Conservation (phyloP, 2,329 filamentous ascomycete genomes). For the Arachnomyces sp. region DNA sequence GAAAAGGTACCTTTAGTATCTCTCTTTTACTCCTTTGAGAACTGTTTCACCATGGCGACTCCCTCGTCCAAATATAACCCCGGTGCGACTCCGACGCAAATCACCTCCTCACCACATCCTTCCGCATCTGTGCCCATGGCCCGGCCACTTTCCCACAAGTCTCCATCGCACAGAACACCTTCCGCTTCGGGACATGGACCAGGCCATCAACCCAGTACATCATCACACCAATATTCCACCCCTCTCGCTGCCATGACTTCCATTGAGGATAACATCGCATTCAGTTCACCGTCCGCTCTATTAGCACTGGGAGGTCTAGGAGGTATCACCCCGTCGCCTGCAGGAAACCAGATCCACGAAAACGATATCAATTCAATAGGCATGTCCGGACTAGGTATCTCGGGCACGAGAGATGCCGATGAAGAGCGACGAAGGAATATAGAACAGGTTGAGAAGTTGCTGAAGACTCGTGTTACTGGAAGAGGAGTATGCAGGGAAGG, state of each 20-base stretch:
- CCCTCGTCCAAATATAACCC: conserved; percentile 37
- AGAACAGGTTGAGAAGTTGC: conserved; percentile 32
- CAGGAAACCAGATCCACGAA: conserved; percentile 33
- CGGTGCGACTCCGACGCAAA: conserved; percentile 36
- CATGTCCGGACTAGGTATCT: conserved; percentile 32
- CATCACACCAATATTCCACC: conserved; percentile 35
- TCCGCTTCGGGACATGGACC: conserved; percentile 31
- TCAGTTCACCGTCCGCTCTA: conserved; percentile 40
- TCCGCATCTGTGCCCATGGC: conserved; percentile 30
- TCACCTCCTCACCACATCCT: conserved; percentile 38
- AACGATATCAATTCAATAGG: conserved; percentile 32
- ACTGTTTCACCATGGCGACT: conserved; percentile 31
- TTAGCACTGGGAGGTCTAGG: conserved; percentile 37
- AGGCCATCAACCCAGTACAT: conserved; percentile 26
- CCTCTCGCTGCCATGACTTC: conserved; percentile 27
- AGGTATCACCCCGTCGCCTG: conserved; percentile 34
- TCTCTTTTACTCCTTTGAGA: background rate
- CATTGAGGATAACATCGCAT: conserved; percentile 35
- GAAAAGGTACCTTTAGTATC: too few relatives aligned
- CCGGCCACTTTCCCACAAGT: conserved; percentile 37
- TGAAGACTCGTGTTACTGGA: conserved; percentile 34
- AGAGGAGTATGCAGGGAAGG: conserved; percentile 38
- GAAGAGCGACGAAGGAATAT: conserved; percentile 35
- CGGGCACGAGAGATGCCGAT: conserved; percentile 31
- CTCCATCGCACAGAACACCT: conserved; percentile 38